A percentile compares a stretch with the other conserved stretches of the same genome.
Evolutionary conservation across 768 basidiomycete species (phyloP).

Genomic region (Boletus sp.): DNA sequence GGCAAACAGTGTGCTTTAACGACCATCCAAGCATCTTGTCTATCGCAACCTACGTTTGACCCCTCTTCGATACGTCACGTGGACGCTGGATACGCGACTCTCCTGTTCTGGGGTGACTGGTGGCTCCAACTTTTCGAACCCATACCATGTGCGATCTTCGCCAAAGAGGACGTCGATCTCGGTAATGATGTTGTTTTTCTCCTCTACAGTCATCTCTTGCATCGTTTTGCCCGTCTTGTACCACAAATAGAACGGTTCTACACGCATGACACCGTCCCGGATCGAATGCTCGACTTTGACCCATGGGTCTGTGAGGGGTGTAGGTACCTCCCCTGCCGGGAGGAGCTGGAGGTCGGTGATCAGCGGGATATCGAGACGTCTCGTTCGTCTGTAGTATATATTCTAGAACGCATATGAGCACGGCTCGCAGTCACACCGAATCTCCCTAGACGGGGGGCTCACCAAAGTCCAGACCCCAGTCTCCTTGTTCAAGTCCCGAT

Average conservation of each 20-base stretch:
- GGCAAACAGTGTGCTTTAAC: not conserved
- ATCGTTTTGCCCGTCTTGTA: slow-evolving; percentile 68
- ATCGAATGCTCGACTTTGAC: slow-evolving; percentile 58
- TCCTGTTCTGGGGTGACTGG: slow-evolving; percentile 47
- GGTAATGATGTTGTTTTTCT: slow-evolving; percentile 68
- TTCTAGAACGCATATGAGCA: slow-evolving; percentile 34
- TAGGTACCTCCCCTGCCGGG: slow-evolving; percentile 49
- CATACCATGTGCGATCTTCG: slow-evolving; percentile 79
- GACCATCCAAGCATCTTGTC: not conserved
- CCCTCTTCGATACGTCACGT: slow-evolving; percentile 66
- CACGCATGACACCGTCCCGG: slow-evolving; percentile 56
- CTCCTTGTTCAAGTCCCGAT: slow-evolving; percentile 72
- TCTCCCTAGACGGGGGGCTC: slow-evolving; percentile 15
- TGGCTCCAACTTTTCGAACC: slow-evolving; percentile 71
- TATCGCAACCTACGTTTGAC: slow-evolving; percentile 57
- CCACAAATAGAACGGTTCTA: slow-evolving; percentile 69
- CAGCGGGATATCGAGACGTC: slow-evolving; percentile 76
- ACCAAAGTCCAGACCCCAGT: slow-evolving; percentile 60
- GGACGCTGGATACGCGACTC: slow-evolving; percentile 49
- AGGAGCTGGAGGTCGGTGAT: slow-evolving; percentile 72
- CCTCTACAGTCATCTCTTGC: slow-evolving; percentile 53
- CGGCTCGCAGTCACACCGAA: not conserved
- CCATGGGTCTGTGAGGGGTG: slow-evolving; percentile 53
- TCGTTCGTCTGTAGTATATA: slow-evolving; percentile 82
- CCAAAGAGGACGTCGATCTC: slow-evolving; percentile 92